Evolutionary conservation across 176 grass and related monocot genomes (phyloP), one percentile per base, ranked within the genome.

Genomic region (Oryza brachyantha): DNA sequence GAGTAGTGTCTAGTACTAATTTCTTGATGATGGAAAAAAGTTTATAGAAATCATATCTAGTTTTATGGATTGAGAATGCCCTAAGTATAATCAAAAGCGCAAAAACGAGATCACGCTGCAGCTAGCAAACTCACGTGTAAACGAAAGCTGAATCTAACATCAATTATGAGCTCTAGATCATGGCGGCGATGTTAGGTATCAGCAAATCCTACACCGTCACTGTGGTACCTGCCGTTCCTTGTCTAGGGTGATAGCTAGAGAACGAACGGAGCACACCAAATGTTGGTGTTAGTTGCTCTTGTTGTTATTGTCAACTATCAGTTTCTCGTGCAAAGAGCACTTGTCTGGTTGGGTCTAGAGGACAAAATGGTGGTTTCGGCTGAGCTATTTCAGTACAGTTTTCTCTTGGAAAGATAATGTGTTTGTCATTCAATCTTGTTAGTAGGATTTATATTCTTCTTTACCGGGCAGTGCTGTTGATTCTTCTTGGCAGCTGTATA

Each of bases 121-220:
- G 8, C 52, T 21, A 28, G 17, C 48, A 2, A 39, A 38, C 48
- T 13, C 48, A 1, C 28, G 54, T 32, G 45, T 34, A 36, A 12
- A 7, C n/a, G 21, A 57, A 34, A 29, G 10, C 54, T 34, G 46
- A 14, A 62, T 72, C 67, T 24, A 35, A 34, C 55, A 59, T 7
- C 67, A 72, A 72, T 62, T 62, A 81, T 62, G 54, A 72, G 67
- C 37, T 10, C 38, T 61, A 71, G 54, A 81, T 71, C 54, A 27
- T 68, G 75, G 8, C 60, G 45, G 5, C 2, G 52, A 57, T 10
- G 6, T 1, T 62, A 62, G 0, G 26, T 0, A 31, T 29, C 31
- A 26, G 13, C 0, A 32, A 32, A 2, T 32, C 31, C 1, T 0
- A 7, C 25, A 28, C 5, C 3, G 2, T 63, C 13, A 14, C 14